These are phyloP conservation scores for Sporothrix curviconia DNA, from an alignment of 2,329 filamentous ascomycete species.

Conservation along the genomic window DNA sequence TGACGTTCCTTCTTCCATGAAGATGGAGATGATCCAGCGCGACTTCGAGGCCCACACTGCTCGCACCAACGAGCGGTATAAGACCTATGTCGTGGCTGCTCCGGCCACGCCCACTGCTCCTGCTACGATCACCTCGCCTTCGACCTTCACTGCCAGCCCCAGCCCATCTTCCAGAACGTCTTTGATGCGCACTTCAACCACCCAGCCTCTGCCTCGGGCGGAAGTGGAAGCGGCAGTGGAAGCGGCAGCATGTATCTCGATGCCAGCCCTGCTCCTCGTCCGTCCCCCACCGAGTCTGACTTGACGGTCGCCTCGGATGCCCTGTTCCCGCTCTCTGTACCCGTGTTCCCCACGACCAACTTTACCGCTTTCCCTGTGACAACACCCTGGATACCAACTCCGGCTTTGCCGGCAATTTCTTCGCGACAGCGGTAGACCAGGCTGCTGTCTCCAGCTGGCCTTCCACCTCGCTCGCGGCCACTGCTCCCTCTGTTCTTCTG, in stretches of 20 bases:
- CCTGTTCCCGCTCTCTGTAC: slow-evolving; percentile 12
- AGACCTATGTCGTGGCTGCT: slow-evolving; percentile 47
- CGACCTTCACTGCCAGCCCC: slow-evolving; percentile 40
- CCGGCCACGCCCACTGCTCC: background rate
- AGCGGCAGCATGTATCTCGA: slow-evolving; percentile 14
- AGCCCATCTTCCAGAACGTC: slow-evolving; percentile 36
- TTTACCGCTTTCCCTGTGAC: slow-evolving; percentile 30
- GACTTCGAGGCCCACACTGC: slow-evolving; percentile 27
- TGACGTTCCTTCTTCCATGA: slow-evolving; percentile 41
- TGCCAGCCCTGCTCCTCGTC: slow-evolving; percentile 4
- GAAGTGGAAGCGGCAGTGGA: slow-evolving; percentile 7
- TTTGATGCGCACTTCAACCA: slow-evolving; percentile 22
- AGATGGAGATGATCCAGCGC: slow-evolving; percentile 28
- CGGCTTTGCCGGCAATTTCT: background rate
- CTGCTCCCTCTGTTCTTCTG: slow-evolving; percentile 15
- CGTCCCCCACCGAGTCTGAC: slow-evolving; percentile 28
- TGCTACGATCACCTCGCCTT: slow-evolving; percentile 29
- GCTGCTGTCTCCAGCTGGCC: slow-evolving; percentile 1
- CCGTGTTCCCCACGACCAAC: slow-evolving; percentile 23
- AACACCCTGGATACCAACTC: slow-evolving; percentile 10
- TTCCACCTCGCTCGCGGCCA: background rate
- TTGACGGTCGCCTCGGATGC: slow-evolving; percentile 29
- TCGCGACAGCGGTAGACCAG: slow-evolving; percentile 19
- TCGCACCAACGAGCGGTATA: slow-evolving; percentile 51
- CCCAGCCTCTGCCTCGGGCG: background rate